Base-by-base conservation (phyloP, 352 stramenopile genomes). In the Pythium brachiatum region DNA sequence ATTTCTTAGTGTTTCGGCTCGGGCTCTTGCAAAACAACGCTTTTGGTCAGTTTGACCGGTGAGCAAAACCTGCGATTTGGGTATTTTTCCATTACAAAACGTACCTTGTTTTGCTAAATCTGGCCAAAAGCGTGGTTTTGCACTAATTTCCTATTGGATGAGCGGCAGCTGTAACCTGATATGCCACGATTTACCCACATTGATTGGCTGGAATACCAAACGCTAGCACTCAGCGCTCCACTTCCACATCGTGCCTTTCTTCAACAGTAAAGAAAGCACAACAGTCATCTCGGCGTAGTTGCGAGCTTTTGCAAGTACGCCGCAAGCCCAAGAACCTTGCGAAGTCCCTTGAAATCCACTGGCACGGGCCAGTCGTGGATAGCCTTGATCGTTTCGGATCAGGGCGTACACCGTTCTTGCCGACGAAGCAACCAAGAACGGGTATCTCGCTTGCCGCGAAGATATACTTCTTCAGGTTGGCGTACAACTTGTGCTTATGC, bases 391-490 rank as follows among this genome's bases (percentile, higher is more conserved):
- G 7, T 57, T 27, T 63, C 57, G 57, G 60, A 56, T 68, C 62
- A 47, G 44, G 26, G 13, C 64, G 55, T 7, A 54, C 32, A 7
- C 67, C 60, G 23, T 60, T 53, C 16, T 39, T 53, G 20, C 67
- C 55, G 8, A 74, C 52, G n/a, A 69, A 63, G 29, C 62, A 64
- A 7, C 57, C 62, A 31, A 74, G 53, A 39, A 69, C 50, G 9
- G 64, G 69, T 51, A 72, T 76, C 36, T 70, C 50, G 31, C 43
- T 48, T 0, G 57, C 46, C 12, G 41, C 43, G 62, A 74, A 65
- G 50, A 74, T 65, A 54, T 60, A 76, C 54, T 74, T 73, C 31
- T 58, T 57, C n/a, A 71, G 47, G 27, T 73, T 70, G 1, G 60
- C 61, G 23, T 68, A 73, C 36, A 71, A 41, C 32, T 69, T 63